Evolutionary conservation across 73 alveolate genomes (phyloP), one percentile per base, ranked within the genome.

Genomic region (Effrenium voratum): DNA sequence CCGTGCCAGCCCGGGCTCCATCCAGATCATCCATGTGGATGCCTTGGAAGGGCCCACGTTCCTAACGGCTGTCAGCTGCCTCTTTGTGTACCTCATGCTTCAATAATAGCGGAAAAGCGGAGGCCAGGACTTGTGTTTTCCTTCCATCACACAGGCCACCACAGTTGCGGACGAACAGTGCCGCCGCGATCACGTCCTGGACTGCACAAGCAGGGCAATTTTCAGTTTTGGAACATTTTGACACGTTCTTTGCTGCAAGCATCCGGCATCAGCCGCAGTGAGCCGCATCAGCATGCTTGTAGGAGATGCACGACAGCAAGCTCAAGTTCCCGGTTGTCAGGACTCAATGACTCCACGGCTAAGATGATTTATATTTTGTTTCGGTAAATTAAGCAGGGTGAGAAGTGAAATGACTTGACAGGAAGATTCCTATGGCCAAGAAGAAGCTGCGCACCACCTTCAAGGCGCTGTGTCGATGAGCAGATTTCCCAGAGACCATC

Each of bases 1-100:
- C 91, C 98, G 99, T 34, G 99, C 99, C 2, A 93, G 93, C 55
- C 93, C 93, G 10, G 99, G 99, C 36, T 77, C 93, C 93, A 93
- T 93, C n/a, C 93, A 76, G 93, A 79, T 93, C 86, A 93, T 76
- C 93, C 93, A 93, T 55, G 91, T 59, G 45, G 49, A 3, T 1
- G 50, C 87, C 44, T 26, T 32, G 55, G 82, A 24, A 32, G 16
- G 41, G 24, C 28, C 13, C 57, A 77, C 34, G n/a, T 5, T n/a
- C 41, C 40, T 16, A 28, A 8, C 16, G 10, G 79, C 16, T 22
- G 72, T 57, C 28, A 57, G 16, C 6, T 22, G 28, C n/a, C 72
- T 22, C 16, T 22, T 22, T 57, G 72, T 57, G 16, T 22, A 57
- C n/a, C n/a, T 30, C 16, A 57, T 22, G 72, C 3, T 57, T 30